Evolutionary conservation across 2,329 filamentous ascomycete species (phyloP).

Genomic region (Nigrospora sphaerica): DNA sequence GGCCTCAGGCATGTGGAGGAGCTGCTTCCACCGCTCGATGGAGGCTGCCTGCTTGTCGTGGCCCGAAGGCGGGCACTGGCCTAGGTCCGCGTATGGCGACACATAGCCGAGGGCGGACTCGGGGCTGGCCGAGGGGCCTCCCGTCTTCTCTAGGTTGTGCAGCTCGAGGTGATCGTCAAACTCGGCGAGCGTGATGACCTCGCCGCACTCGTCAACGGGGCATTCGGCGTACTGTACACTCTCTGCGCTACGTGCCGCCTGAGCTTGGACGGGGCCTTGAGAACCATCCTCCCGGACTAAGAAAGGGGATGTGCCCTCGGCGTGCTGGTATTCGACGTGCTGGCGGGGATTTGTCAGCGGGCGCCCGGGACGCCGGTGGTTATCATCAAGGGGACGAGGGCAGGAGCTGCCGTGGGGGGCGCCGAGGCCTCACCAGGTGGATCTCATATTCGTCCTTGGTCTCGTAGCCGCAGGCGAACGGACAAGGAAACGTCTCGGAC

Average conservation of each 20-base stretch:
- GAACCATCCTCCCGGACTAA: conserved; percentile 6
- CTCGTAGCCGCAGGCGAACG: conserved; percentile 28
- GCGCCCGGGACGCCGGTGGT: neutral
- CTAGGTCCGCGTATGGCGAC: no score
- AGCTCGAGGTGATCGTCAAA: conserved; percentile 53
- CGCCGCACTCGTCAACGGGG: conserved; percentile 50
- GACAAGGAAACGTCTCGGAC: conserved; percentile 19
- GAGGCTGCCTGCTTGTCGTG: neutral
- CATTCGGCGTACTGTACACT: conserved; percentile 42
- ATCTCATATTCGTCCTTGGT: conserved; percentile 27
- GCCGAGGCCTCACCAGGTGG: conserved; percentile 21
- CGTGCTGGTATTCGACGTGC: conserved; percentile 23
- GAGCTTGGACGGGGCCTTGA: neutral
- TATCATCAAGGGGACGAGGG: no score
- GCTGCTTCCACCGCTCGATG: conserved; percentile 17
- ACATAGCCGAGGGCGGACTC: no score
- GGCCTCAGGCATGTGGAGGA: conserved; percentile 20
- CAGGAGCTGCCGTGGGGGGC: no score
- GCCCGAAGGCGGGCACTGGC: no score
- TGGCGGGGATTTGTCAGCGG: conserved; percentile 5
- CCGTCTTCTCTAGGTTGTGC: conserved; percentile 43
- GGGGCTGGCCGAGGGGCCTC: conserved; percentile 18
- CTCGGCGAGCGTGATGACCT: conserved; percentile 44
- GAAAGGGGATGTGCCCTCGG: conserved; percentile 17
- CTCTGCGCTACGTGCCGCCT: conserved; percentile 13